These are phyloP conservation scores for Penicillium bovifimosum DNA, from an alignment of 495 filamentous ascomycete species.

Conservation along the genomic window DNA sequence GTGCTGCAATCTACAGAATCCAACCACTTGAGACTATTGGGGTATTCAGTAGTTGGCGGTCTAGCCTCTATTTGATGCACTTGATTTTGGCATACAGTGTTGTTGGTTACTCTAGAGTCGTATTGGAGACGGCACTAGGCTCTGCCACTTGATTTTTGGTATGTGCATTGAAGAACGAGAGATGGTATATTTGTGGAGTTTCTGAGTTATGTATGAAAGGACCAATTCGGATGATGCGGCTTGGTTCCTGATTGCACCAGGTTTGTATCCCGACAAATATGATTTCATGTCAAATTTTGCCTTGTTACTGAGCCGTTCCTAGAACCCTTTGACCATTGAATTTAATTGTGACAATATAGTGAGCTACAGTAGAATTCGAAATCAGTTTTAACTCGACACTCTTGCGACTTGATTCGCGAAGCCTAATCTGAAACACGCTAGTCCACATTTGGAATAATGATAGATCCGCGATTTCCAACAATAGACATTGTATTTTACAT, in stretches of 20 bases:
- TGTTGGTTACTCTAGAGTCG: conserved; percentile 1
- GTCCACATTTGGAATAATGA: not conserved
- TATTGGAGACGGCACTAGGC: not conserved
- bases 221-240: too few species aligned
- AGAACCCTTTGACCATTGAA: too few species aligned
- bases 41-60: not conserved
- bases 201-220: too few species aligned
- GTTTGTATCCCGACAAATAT: too few species aligned
- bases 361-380: too few species aligned
- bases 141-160: not conserved
- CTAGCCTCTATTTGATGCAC: conserved; percentile 3
- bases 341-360: too few species aligned
- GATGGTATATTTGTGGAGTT: too few species aligned
- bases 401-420: not conserved
- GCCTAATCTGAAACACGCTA: not conserved
- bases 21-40: conserved; percentile 1
- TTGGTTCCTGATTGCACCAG: too few species aligned
- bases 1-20: not conserved
- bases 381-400: too few species aligned
- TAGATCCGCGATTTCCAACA: not conserved
- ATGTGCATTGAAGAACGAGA: too few species aligned
- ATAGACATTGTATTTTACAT: not conserved
- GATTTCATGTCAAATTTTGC: too few species aligned
- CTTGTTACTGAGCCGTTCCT: too few species aligned
- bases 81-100: not conserved